Evolutionary conservation across 176 grass and related monocot genomes (phyloP), one percentile per base, ranked within the genome.

Genomic region (Metroxylon sagu): DNA sequence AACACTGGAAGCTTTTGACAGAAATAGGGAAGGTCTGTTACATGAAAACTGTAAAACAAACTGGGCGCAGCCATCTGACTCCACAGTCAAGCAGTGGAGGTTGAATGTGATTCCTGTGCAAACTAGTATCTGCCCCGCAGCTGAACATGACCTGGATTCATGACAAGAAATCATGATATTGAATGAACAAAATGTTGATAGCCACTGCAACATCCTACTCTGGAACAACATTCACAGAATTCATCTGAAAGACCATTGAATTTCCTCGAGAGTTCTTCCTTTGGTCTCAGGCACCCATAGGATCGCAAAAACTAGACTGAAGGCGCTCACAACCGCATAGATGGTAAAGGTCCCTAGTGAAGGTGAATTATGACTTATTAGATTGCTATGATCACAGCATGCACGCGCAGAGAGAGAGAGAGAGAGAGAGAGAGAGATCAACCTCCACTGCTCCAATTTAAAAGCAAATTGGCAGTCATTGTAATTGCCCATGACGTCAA

Each of bases 281-380:
- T 97, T 97, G 39, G 92, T 97, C 75, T 88, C 92, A 2, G 91
- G 92, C 61, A 96, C 83, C 92, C 92, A 90, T 57, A 90, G 50
- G 57, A 88, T 53, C 21, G 90, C 72, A 67, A 90, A 96, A 60
- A 90, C 61, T 1, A 96, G 72, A 3, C 83, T 77, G 16, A 88
- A 74, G 6, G 57, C 61, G 50, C 87, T 88, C 51, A 96, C 80
- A 50, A 78, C 59, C 72, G 72, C 82, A 66, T 96, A 96, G 5
- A 78, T 64, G 50, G 79, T 25, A 50, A 96, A 96, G 0, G 92
- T 90, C 18, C 91, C 91, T 96, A 73, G 65, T 21, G 21, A 71
- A 27, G 53, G 52, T 67, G 58, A 19, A 26, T 31, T 31, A 31
- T 31, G 4, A 31, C 29, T 6, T 31, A 31, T 31, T 31, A 31